Percentiles rank a stretch among this genome's conserved stretches.
Conservation (phyloP, 2,329 filamentous ascomycete genomes). For the Diaporthe batatas region DNA sequence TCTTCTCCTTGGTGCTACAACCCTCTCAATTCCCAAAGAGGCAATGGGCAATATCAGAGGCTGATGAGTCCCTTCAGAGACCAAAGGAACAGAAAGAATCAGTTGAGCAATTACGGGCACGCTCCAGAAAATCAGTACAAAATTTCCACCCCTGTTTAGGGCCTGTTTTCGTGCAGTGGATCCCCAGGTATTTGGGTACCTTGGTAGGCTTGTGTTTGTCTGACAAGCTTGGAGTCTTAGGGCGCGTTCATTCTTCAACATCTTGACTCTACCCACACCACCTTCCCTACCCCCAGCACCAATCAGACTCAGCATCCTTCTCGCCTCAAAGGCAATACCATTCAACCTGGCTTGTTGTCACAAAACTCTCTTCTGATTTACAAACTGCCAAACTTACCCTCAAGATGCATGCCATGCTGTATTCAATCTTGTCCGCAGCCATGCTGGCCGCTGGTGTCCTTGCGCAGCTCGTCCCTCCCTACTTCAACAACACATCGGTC, state of each 20-base stretch:
- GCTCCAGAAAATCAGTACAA: background rate
- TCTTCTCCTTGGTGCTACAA: background rate
- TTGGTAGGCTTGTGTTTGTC: background rate
- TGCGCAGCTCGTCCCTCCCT: constrained; percentile 5
- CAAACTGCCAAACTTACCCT: background rate
- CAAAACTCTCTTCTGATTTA: background rate
- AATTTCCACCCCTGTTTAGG: background rate
- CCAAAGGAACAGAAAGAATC: background rate
- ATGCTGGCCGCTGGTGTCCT: constrained; percentile 18
- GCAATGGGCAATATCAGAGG: background rate
- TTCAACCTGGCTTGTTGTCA: background rate
- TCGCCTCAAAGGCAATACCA: background rate
- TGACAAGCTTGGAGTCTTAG: too few species aligned
- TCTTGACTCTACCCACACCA: background rate
- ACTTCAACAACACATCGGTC: background rate
- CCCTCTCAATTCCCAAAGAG: background rate
- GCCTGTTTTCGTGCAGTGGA: background rate
- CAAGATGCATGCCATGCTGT: background rate
- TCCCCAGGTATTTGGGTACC: too few species aligned
- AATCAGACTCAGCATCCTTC: background rate
- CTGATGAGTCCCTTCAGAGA: background rate
- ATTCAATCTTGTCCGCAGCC: background rate
- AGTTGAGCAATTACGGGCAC: background rate
- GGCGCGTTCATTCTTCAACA: background rate
- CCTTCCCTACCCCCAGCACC: background rate